phyloP scores from a whole-genome alignment of 2,329 filamentous ascomycete species.

The Hypoxylon rubiginosum region DNA sequence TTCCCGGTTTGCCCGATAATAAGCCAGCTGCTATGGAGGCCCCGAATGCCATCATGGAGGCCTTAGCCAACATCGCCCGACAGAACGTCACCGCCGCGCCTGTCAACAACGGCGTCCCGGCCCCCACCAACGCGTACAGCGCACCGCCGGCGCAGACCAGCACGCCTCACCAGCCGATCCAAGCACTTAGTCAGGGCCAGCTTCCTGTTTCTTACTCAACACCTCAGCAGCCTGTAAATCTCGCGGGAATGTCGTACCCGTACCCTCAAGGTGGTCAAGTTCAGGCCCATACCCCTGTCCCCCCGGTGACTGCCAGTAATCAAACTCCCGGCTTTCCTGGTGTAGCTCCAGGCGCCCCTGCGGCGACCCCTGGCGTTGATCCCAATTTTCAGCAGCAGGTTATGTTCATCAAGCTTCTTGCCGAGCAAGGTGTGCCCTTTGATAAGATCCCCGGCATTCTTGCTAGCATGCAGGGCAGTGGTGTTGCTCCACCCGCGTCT shows the following conservation, averaged over 20 bases:
- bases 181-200: constrained; percentile 47
- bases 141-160: constrained; percentile 45
- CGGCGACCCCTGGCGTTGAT: constrained; percentile 58
- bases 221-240: constrained; percentile 71
- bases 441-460: constrained; percentile 78
- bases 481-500: constrained; percentile 48
- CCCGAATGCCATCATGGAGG: constrained; percentile 78
- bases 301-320: constrained; percentile 55
- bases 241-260: constrained; percentile 60
- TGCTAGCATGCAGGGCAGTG: constrained; percentile 63
- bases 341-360: constrained; percentile 54
- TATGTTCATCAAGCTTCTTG: constrained; percentile 79
- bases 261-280: constrained; percentile 60
- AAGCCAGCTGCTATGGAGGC: constrained; percentile 56
- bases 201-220: constrained; percentile 58
- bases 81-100: constrained; percentile 71
- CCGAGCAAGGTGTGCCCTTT: constrained; percentile 80
- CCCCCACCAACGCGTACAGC: constrained; percentile 50
- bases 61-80: constrained; percentile 83
- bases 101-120: constrained; percentile 57
- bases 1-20: constrained; percentile 52
- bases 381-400: constrained; percentile 77
- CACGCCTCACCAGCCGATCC: constrained; percentile 42
- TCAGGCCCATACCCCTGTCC: constrained; percentile 50
- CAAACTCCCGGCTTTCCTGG: constrained; percentile 54